A percentile compares a stretch with the other conserved stretches of the same genome.
Conservation (phyloP, 2,329 filamentous ascomycete species). For the Chaetomiaceae sp. region DNA sequence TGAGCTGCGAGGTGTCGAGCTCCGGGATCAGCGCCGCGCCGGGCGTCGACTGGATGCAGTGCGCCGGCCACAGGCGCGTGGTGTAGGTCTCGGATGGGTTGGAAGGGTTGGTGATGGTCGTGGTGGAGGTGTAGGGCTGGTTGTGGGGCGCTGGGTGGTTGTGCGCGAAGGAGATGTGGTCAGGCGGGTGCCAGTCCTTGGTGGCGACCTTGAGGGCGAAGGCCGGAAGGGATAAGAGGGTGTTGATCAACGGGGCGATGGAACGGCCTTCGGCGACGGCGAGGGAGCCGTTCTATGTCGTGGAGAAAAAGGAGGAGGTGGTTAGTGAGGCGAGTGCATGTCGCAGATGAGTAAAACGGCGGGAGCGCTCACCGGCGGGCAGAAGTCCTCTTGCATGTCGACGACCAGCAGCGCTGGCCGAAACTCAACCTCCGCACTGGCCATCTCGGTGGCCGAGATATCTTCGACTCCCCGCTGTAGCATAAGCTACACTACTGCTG, state of each 20-base stretch:
- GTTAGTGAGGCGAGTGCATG: slow-evolving; percentile 1
- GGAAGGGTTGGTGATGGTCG: slow-evolving; percentile 60
- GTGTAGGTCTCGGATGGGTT: slow-evolving; percentile 57
- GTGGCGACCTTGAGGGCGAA: slow-evolving; percentile 75
- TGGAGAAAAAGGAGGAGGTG: slow-evolving; percentile 6
- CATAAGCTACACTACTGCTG: too few relatives aligned
- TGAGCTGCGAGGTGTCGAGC: slow-evolving; percentile 55
- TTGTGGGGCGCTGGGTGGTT: slow-evolving; percentile 58
- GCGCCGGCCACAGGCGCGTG: slow-evolving; percentile 77
- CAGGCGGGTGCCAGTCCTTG: slow-evolving; percentile 80
- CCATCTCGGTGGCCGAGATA: too few relatives aligned
- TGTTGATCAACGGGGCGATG: slow-evolving; percentile 66
- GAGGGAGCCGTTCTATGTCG: slow-evolving; percentile 67
- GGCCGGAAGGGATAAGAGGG: slow-evolving; percentile 61
- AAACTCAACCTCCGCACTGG: too few relatives aligned
- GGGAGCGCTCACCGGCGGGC: slow-evolving; percentile 62
- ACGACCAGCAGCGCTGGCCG: slow-evolving; percentile 61
- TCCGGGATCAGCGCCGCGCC: slow-evolving; percentile 72
- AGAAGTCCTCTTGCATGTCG: slow-evolving; percentile 93
- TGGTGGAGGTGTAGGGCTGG: slow-evolving; percentile 58
- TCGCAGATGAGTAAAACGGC: too few relatives aligned
- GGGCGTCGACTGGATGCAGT: slow-evolving; percentile 71
- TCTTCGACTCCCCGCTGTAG: too few relatives aligned
- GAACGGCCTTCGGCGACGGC: slow-evolving; percentile 68
- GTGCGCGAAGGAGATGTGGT: slow-evolving; percentile 82